Evolutionary conservation across 768 basidiomycete genomes (phyloP).

Genomic region (Lyophyllum semitale): DNA sequence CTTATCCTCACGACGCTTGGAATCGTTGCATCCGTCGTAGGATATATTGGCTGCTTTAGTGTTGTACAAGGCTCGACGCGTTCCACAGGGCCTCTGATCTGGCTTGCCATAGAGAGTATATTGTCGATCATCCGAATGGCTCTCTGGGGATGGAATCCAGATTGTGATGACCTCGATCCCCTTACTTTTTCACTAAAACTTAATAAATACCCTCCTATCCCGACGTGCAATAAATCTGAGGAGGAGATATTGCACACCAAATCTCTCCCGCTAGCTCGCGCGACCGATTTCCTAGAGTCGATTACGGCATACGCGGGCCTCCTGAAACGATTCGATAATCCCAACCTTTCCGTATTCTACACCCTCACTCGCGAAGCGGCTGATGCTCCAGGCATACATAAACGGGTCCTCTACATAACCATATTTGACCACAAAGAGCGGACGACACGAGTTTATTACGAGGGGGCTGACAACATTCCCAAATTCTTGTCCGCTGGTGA

Average conservation of each 20-base stretch:
- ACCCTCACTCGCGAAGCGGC: constrained; percentile 4
- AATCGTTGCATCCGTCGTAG: constrained; percentile 1
- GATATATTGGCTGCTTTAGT: constrained; percentile 19
- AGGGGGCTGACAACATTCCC: background rate
- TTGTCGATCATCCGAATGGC: background rate
- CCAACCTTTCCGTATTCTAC: constrained; percentile 7
- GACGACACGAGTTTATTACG: constrained; percentile 6
- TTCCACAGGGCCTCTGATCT: background rate
- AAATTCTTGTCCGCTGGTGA: background rate
- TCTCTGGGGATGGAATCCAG: background rate
- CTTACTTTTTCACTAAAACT: background rate
- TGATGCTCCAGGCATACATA: background rate
- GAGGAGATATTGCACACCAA: background rate
- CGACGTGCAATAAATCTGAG: background rate
- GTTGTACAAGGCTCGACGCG: constrained; percentile 6
- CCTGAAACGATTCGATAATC: constrained; percentile 5
- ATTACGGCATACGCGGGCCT: constrained; percentile 12
- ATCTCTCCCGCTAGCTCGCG: constrained; percentile 5
- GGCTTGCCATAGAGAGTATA: background rate
- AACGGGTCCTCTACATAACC: constrained; percentile 11
- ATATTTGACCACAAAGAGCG: constrained; percentile 9
- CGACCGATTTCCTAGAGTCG: constrained; percentile 6
- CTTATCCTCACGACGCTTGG: constrained; percentile 7
- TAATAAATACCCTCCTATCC: background rate
- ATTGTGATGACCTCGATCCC: background rate